Evolutionary conservation across 1,139 yeast species (phyloP), one percentile per base, ranked within the genome.

Genomic region (Geotrichum klebahnii): DNA sequence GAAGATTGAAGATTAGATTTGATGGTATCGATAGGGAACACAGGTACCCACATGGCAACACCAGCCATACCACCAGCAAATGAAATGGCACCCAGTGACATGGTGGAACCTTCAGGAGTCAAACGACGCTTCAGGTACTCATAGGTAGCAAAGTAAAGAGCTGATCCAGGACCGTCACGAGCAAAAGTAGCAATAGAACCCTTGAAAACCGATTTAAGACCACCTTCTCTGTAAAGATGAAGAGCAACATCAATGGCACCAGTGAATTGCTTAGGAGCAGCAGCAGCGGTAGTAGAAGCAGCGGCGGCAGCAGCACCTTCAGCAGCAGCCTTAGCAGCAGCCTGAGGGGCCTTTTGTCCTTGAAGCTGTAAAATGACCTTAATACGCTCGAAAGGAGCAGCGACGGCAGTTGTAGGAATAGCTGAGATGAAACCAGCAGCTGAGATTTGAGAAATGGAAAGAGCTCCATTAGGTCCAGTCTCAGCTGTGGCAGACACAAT

Each of bases 101-200:
- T 67, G 10, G 48, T 17, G 34, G 65, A 59, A 44, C 81, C 85
- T 44, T 70, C 68, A 17, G 69, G 70, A 38, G 90, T 78, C 63
- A 84, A 75, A 53, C 64, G 67, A 53, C 77, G 75, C 71, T 92
- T 92, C 57, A 87, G 71, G 60, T 79, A 76, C 67, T 92, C 98
- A 67, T 92, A 92, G 2, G 96, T 87, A 2, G 97, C 97, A 67
- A 92, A 92, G 71, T 92, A 92, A 32, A 89, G 75, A 0, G 97
- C 97, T n/a, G 95, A 84, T 3, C 98, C 98, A 0, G 98, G 98
- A 9, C 97, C 97, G 65, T 92, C 98, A 69, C 98, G 82, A 14
- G 96, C 95, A 57, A 92, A 72, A 1, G 98, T 92, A 4, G 97
- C 97, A 22, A 76, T 77, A 0, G 96, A 84, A 17, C 98, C 98